These are phyloP conservation scores for Pythium sp. DNA, from an alignment of 352 stramenopile genomes.

Conservation along the genomic window DNA sequence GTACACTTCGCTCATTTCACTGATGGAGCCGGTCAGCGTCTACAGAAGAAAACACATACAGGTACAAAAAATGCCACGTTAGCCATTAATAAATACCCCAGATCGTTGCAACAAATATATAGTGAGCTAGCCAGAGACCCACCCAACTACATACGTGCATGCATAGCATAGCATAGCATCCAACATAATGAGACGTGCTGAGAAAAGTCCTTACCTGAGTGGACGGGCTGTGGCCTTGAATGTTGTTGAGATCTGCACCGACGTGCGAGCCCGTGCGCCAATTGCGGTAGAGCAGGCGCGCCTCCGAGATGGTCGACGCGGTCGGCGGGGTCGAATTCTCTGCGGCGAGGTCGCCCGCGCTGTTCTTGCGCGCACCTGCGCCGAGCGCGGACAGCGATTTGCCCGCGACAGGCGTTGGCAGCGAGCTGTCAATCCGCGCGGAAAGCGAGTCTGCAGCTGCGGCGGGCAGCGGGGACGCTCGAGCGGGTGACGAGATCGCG, in stretches of 20 bases:
- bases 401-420: background rate
- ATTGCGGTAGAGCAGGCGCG: constrained; percentile 73
- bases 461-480: constrained; percentile 1
- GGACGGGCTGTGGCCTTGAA: constrained; percentile 3
- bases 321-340: constrained; percentile 45
- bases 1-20: constrained; percentile 61
- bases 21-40: background rate
- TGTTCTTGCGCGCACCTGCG: constrained; percentile 42
- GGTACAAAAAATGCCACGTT: background rate
- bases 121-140: background rate
- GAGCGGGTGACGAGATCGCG: constrained; percentile 30
- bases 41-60: background rate
- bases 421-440: constrained; percentile 5
- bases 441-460: constrained; percentile 10
- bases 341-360: constrained; percentile 59
- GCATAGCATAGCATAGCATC: background rate
- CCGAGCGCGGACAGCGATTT: background rate
- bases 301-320: constrained; percentile 54
- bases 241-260: constrained; percentile 27
- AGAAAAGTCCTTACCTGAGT: background rate
- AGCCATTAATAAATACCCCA: background rate
- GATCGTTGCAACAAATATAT: background rate
- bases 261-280: constrained; percentile 67
- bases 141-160: background rate
- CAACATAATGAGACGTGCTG: background rate